Conservation (phyloP, 2,329 filamentous ascomycete species). For the Pyrenophora graminea region DNA sequence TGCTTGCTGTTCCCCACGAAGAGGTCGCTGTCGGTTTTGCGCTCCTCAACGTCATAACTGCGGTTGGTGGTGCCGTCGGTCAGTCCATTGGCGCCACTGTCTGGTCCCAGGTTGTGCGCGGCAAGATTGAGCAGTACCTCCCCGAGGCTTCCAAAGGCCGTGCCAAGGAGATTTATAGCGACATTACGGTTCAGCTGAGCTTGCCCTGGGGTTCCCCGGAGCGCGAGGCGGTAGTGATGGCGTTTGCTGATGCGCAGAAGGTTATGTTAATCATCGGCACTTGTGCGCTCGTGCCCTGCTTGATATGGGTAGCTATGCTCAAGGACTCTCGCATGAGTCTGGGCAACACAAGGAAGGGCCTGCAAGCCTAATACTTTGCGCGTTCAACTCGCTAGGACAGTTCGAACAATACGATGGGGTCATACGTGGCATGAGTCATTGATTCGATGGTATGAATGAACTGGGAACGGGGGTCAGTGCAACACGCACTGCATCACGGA, state of each 20-base stretch:
- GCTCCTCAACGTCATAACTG: slow-evolving; percentile 60
- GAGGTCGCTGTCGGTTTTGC: slow-evolving; percentile 23
- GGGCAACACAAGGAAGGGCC: slow-evolving; percentile 10
- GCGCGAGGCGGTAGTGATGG: slow-evolving; percentile 45
- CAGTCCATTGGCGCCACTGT: slow-evolving; percentile 63
- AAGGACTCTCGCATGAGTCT: slow-evolving; percentile 26
- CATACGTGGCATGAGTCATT: no score
- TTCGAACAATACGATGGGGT: background rate
- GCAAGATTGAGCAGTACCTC: slow-evolving; percentile 20
- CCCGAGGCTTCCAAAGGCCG: slow-evolving; percentile 15
- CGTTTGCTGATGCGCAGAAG: slow-evolving; percentile 39
- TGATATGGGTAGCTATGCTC: slow-evolving; percentile 28
- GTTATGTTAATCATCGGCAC: slow-evolving; percentile 38
- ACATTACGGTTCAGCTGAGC: slow-evolving; percentile 58
- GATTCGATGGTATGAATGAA: background rate
- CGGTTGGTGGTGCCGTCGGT: slow-evolving; percentile 53
- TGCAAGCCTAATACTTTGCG: slow-evolving; percentile 11
- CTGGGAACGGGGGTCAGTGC: background rate
- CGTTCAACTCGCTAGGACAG: background rate
- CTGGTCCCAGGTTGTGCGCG: slow-evolving; percentile 62
- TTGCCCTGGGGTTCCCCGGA: slow-evolving; percentile 55
- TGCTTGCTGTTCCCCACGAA: slow-evolving; percentile 26
- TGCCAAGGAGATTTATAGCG: slow-evolving; percentile 35
- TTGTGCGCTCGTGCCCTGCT: slow-evolving; percentile 28
- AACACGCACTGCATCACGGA: background rate